Evolutionary conservation across 2,329 filamentous ascomycete genomes (phyloP).

Genomic region (Scytalidium lignicola): DNA sequence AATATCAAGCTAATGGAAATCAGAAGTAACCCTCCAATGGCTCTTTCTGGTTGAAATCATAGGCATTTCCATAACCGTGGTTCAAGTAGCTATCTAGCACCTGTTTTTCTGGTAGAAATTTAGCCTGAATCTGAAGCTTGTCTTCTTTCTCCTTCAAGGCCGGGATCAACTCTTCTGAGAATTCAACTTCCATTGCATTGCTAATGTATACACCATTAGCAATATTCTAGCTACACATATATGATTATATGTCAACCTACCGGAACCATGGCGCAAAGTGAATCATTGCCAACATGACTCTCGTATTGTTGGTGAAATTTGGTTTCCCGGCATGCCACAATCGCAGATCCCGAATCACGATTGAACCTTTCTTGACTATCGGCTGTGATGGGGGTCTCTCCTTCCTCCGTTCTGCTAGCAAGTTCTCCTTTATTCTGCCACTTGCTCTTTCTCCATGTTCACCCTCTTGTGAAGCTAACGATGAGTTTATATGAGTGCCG

Average conservation of each 20-base stretch:
- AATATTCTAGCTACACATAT: neutral
- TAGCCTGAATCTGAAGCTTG: constrained; percentile 44
- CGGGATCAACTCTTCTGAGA: constrained; percentile 44
- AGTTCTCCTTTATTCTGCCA: constrained; percentile 40
- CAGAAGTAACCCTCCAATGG: constrained; percentile 4
- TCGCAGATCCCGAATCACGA: constrained; percentile 54
- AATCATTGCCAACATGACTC: constrained; percentile 53
- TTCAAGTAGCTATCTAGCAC: constrained; percentile 45
- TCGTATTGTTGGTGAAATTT: constrained; percentile 41
- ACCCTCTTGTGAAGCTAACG: constrained; percentile 8
- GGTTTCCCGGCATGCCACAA: constrained; percentile 61
- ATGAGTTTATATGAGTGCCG: constrained; percentile 24
- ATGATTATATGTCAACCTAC: neutral
- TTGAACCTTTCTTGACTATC: constrained; percentile 44
- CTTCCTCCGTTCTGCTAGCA: constrained; percentile 31
- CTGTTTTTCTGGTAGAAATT: constrained; percentile 40
- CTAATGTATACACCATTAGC: constrained; percentile 14
- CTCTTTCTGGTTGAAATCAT: constrained; percentile 50
- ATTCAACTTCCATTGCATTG: constrained; percentile 52
- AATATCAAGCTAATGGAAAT: too few species aligned
- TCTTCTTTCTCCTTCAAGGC: constrained; percentile 34
- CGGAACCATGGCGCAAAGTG: constrained; percentile 18
- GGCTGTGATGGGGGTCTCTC: constrained; percentile 42
- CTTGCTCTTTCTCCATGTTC: constrained; percentile 49
- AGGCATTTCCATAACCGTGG: constrained; percentile 55